These are phyloP conservation scores for Citrus mangshanensis DNA, from an alignment of 345 rosid genomes.

Conservation along the genomic window DNA sequence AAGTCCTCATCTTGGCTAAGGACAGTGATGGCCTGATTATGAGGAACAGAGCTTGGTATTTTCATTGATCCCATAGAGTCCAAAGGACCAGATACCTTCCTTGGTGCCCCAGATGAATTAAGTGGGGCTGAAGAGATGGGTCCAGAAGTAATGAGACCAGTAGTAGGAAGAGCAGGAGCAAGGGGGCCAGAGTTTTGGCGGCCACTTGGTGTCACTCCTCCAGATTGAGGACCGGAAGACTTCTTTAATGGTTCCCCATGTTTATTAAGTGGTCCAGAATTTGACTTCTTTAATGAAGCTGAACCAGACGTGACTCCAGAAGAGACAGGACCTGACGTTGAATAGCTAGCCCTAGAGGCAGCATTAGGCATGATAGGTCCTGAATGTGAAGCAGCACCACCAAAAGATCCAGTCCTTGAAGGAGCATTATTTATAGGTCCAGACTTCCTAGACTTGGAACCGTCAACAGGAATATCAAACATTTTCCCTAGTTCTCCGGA, in stretches of 20 bases:
- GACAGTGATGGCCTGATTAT: conserved; percentile 76
- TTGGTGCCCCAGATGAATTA: conserved; percentile 79
- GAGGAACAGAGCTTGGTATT: conserved; percentile 50
- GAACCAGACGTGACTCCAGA: conserved; percentile 68
- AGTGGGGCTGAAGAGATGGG: conserved; percentile 83
- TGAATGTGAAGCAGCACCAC: conserved; percentile 74
- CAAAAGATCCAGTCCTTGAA: conserved; percentile 89
- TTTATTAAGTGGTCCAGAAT: conserved; percentile 86
- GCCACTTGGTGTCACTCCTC: conserved; percentile 72
- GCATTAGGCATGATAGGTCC: conserved; percentile 83
- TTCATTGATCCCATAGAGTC: conserved; percentile 81
- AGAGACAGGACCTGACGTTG: conserved; percentile 66
- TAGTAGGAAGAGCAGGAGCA: conserved; percentile 81
- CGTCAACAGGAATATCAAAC: conserved; percentile 79
- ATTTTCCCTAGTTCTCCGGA: conserved; percentile 96
- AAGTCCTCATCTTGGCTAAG: conserved; percentile 69
- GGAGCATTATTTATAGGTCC: conserved; percentile 84
- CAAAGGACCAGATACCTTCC: conserved; percentile 91
- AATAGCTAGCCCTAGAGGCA: conserved; percentile 62
- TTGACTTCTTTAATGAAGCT: conserved; percentile 82
- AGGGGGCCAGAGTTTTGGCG: conserved; percentile 94
- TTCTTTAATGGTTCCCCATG: conserved; percentile 91
- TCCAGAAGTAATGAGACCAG: conserved; percentile 95
- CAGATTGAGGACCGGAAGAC: conserved; percentile 93
- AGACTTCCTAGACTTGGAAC: conserved; percentile 84